Base-by-base conservation (phyloP, 345 rosid species). In the Populus euphratica region DNA sequence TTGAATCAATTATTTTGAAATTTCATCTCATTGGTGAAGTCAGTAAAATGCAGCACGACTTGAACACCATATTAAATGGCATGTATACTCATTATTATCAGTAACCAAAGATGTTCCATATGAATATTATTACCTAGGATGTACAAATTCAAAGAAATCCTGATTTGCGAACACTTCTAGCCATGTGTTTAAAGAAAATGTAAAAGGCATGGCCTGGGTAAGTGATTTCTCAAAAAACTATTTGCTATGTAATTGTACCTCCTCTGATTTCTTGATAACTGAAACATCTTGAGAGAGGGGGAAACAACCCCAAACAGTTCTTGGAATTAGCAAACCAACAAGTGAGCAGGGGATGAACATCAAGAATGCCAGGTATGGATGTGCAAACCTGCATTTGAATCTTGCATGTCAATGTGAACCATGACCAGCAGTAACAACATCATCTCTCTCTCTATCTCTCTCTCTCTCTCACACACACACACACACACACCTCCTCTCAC, bases 271-370 rank as follows among this genome's bases (percentile, higher is more conserved):
- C 80, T 86, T 91, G 80, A 79, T 80, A 82, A 76, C 70, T 67
- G 91, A 85, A 85, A 81, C 87, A 80, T 87, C 87, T 85, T 92
- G 93, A 68, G 87, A 77, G 62, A 88, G 90, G 20, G 93, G 92
- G 78, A 84, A 85, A 66, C 65, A 59, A 69, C 71, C 77, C 88
- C 88, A 91, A 76, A 92, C 65, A 50, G 82, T 54, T 78, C 89
- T 91, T 76, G 99, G 99, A 62, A 86, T 78, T 89, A 93, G 80
- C 77, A 96, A 79, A 82, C 99, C 98, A 79, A 89, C 35, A 80
- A 93, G 84, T 61, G 97, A 89, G 84, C 89, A 82, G 38, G 99
- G 99, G 73, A 90, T 80, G 85, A 96, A 96, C 95, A 93, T 89
- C 86, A 88, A 56, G 81, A 87, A 93, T 61, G 98, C 98, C 83